Evolutionary conservation across 441 rosid genomes (phyloP), one percentile per base, ranked within the genome.

Genomic region (Sinapis alba): DNA sequence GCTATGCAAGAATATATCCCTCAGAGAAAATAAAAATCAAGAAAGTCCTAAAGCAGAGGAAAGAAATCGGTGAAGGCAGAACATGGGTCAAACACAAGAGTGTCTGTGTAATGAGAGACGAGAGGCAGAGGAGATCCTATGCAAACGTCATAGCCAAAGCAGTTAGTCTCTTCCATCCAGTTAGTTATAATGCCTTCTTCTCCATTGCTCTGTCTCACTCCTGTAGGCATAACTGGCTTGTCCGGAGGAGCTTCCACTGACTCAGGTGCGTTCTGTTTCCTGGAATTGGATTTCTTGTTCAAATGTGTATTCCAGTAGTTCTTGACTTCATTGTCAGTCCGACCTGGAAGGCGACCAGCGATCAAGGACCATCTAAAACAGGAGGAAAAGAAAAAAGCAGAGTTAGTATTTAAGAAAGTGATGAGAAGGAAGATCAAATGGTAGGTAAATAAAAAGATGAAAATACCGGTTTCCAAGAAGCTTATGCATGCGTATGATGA

Each of bases 281-380:
- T 84, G n/a, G 60, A 13, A 34, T 13, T 73, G 50, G 68, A 30
- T 75, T 84, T 84, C 88, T 87, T 88, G 83, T 81, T 86, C 81
- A 88, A 74, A 86, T 86, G 89, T 7, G 90, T 86, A 79, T 88
- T 86, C 93, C 93, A 86, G 68, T 86, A 86, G 84, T 88, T 88
- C 80, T 88, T 88, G 68, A 86, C 87, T 66, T 88, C 93, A 10
- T 88, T 88, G 45, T 88, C 93, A 4, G 93, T 88, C 26, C 93
- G 83, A 73, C 93, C 93, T 0, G 93, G 93, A 65, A 86, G 86
- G 6, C 93, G 84, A 43, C 93, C 90, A 0, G 90, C 90, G 3
- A 88, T 88, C 71, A 88, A 69, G 21, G 93, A 86, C 93, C 90
- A 88, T 47, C 93, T 88, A 36, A 15, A 0, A n/a, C 11, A 7